Percentiles rank a stretch among this genome's conserved stretches.
These are phyloP conservation scores for Stephania yunnanensis DNA, from an alignment of 164 flowering plant species.

Conservation along the genomic window DNA sequence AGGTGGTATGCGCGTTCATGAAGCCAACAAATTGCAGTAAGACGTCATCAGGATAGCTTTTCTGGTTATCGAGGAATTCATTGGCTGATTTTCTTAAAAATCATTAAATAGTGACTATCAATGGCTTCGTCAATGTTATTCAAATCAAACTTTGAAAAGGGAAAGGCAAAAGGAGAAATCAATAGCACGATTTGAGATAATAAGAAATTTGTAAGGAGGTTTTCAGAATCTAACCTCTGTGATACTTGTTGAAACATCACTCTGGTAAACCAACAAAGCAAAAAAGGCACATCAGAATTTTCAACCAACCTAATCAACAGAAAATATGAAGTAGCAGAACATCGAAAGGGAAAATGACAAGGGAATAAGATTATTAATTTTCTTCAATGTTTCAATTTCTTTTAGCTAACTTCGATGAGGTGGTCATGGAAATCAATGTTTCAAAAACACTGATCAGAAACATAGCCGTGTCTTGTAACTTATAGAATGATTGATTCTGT, in stretches of 20 bases:
- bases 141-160: not conserved
- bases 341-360: not conserved
- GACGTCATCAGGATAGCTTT: not conserved
- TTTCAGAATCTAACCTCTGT: conserved; percentile 54
- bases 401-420: too few relatives aligned
- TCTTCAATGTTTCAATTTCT: too few relatives aligned
- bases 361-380: not conserved
- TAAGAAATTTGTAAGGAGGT: not conserved
- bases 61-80: not conserved
- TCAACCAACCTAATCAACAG: conserved; percentile 64
- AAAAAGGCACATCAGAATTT: conserved; percentile 52
- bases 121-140: not conserved
- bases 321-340: conserved; percentile 29
- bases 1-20: not conserved
- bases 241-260: conserved; percentile 39
- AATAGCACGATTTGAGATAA: not conserved
- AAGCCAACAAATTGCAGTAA: not conserved
- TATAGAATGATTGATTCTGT: too few relatives aligned
- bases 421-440: too few relatives aligned
- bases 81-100: not conserved
- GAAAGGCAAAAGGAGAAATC: not conserved
- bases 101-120: not conserved
- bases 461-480: too few relatives aligned
- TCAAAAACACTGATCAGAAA: too few relatives aligned
- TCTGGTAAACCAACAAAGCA: conserved; percentile 56